A percentile compares a stretch with the other conserved stretches of the same genome.
Evolutionary conservation across 164 flowering plant species (phyloP).

Genomic region (Paratinospora sagittata): DNA sequence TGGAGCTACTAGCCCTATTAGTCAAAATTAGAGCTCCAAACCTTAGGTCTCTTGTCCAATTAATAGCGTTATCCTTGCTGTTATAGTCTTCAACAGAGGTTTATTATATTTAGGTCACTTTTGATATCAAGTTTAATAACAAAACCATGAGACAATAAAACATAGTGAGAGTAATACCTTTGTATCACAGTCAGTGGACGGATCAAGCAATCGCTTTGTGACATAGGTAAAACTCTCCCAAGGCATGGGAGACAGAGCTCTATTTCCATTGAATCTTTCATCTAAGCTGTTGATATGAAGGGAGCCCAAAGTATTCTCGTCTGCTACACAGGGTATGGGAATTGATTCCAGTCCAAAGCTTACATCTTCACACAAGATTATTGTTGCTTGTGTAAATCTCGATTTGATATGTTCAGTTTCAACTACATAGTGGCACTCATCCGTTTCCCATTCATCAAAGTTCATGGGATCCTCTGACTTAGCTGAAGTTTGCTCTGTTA

Average conservation of each 20-base stretch:
- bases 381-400: constrained; percentile 27
- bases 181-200: constrained; percentile 41
- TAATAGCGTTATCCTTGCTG: neutral
- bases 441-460: constrained; percentile 54
- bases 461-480: constrained; percentile 18
- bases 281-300: constrained; percentile 20
- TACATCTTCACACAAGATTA: constrained; percentile 68
- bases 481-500: constrained; percentile 8
- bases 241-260: constrained; percentile 40
- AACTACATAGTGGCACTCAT: constrained; percentile 72
- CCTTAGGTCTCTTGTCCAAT: neutral
- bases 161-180: constrained; percentile 39
- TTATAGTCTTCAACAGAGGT: neutral
- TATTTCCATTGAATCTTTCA: constrained; percentile 28
- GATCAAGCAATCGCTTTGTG: constrained; percentile 57
- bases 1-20: neutral
- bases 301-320: constrained; percentile 45
- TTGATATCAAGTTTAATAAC: neutral
- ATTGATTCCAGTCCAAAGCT: constrained; percentile 82
- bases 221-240: constrained; percentile 86
- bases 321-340: constrained; percentile 69
- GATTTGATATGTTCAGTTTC: constrained; percentile 42
- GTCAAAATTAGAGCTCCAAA: neutral
- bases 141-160: constrained; percentile 1
- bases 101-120: neutral